Evolutionary conservation across 2,329 filamentous ascomycete genomes (phyloP).

Genomic region (Neodidymelliopsis sp.): DNA sequence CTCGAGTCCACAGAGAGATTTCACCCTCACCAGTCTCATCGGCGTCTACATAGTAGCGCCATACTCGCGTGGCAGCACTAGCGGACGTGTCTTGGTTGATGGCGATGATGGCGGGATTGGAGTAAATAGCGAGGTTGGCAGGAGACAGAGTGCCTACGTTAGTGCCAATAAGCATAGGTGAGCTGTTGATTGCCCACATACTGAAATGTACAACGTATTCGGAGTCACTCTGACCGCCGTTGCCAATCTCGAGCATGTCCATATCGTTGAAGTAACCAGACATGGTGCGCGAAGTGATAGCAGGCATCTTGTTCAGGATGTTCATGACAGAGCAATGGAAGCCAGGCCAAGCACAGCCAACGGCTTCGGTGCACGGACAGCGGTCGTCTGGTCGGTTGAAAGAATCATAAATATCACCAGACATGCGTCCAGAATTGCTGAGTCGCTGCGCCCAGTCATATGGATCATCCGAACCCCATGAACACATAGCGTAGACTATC

Average conservation of each 20-base stretch:
- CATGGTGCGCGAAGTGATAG: conserved; percentile 51
- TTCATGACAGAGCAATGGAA: conserved; percentile 60
- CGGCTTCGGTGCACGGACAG: conserved; percentile 53
- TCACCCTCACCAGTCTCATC: conserved; percentile 56
- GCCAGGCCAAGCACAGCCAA: conserved; percentile 55
- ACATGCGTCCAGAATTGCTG: conserved; percentile 57
- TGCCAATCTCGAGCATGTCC: conserved; percentile 59
- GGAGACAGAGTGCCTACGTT: conserved; percentile 52
- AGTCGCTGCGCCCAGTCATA: conserved; percentile 57
- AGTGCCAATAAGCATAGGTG: conserved; percentile 58
- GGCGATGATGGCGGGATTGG: conserved; percentile 59
- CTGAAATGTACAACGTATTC: conserved; percentile 57
- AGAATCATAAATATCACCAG: conserved; percentile 57
- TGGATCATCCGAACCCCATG: conserved; percentile 61
- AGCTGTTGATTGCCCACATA: conserved; percentile 59
- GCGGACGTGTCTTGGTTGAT: conserved; percentile 58
- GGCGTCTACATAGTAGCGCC: conserved; percentile 54
- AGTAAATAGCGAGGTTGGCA: conserved; percentile 55
- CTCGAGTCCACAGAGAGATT: conserved; percentile 60
- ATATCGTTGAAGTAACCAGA: conserved; percentile 59
- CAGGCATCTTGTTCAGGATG: conserved; percentile 58
- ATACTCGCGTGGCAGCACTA: conserved; percentile 53
- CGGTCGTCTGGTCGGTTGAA: conserved; percentile 54
- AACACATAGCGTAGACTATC: conserved; percentile 58
- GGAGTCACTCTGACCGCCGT: conserved; percentile 50